A percentile compares a stretch with the other conserved stretches of the same genome.
phyloP scores from a whole-genome alignment of 805 yeast species.

The Priceomyces haplophilus region DNA sequence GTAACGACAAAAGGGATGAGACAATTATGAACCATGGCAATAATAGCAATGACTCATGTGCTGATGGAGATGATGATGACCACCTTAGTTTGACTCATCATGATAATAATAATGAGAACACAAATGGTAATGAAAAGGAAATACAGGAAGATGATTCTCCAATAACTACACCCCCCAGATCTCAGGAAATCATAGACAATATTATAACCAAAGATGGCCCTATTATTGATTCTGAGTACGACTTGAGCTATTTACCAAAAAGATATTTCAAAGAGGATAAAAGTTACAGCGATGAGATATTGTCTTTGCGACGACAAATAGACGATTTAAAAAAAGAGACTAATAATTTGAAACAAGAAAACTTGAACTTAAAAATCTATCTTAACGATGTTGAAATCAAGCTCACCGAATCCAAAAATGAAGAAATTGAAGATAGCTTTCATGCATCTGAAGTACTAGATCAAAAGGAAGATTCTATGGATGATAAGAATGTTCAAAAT shows the following conservation, averaged over 20 bases:
- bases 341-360: conserved; percentile 8
- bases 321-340: conserved; percentile 10
- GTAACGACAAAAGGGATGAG: background rate
- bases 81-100: conserved; percentile 14
- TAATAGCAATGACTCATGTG: conserved; percentile 6
- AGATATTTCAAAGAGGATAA: conserved; percentile 4
- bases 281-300: conserved; percentile 1
- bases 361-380: conserved; percentile 7
- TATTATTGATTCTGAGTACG: conserved; percentile 5
- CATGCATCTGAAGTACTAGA: background rate
- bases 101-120: conserved; percentile 6
- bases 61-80: conserved; percentile 13
- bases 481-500: conserved; percentile 1
- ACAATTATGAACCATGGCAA: conserved; percentile 2
- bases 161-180: conserved; percentile 33
- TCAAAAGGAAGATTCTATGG: background rate
- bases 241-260: conserved; percentile 13
- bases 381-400: conserved; percentile 8
- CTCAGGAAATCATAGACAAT: conserved; percentile 17
- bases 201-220: background rate
- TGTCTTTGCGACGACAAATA: conserved; percentile 8
- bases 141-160: conserved; percentile 20
- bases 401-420: conserved; percentile 4
- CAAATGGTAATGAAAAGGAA: conserved; percentile 2
- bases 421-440: background rate